Evolutionary conservation across 257 asterid species (phyloP), one percentile per base, ranked within the genome.

Genomic region (Nicotiana noctiflora): DNA sequence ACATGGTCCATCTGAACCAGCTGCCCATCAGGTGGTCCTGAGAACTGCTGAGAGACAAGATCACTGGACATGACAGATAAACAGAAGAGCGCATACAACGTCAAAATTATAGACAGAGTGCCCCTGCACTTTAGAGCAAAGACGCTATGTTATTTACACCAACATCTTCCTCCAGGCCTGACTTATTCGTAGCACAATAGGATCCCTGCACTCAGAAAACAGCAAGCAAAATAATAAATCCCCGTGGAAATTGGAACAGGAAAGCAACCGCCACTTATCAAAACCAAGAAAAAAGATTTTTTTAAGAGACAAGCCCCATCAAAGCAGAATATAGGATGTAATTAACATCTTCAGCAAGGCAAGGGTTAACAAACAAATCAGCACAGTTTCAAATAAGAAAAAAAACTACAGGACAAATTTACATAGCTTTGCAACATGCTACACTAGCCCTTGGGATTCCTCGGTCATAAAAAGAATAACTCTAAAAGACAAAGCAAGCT

Each of bases 1-100:
- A 82, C 82, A 59, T 88, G 88, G 84, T 90, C 98, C 94, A 92
- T 89, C 84, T 85, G 87, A 80, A 75, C 85, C 86, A 86, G 82
- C 82, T 87, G 89, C 79, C 88, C 67, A 84, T 77, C 88, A 74
- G 79, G 17, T 62, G 86, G 79, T 29, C 82, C 82, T 17, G 88
- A 88, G 84, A 85, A 89, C 78, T 84, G 90, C 80, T 81, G 86
- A 4, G 92, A 84, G 81, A 86, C 86, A 84, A 87, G 86, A 80
- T 87, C 80, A 84, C 87, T 88, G 84, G 90, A 90, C 89, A 90
- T 88, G 82, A 62, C 66, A 55, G 79, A 76, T 83, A 80, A 78
- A 75, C 19, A 74, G 57, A 13, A 32, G 59, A 64, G 63, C 46
- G 62, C 57, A 68, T 77, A 84, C 82, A 63, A 68, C 21, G 75